Percentiles rank a stretch among this genome's conserved stretches.
phyloP scores from a whole-genome alignment of 2,329 filamentous ascomycete genomes.

The Penicillium sp. region DNA sequence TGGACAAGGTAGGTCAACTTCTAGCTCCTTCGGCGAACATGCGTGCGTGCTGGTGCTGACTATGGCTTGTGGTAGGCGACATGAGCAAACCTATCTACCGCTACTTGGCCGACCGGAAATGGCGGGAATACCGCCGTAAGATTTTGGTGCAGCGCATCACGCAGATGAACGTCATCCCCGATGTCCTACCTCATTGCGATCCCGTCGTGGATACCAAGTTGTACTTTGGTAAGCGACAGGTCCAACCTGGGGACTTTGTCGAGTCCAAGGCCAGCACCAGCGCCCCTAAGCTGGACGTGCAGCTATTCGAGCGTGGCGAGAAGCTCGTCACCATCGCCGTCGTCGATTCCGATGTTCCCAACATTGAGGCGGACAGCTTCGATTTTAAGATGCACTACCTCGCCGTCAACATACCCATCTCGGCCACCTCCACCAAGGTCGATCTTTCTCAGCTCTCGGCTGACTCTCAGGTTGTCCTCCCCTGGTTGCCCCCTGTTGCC shows the following conservation, averaged over 20 bases:
- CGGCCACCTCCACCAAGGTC: constrained; percentile 59
- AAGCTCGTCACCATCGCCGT: constrained; percentile 81
- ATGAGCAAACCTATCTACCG: constrained; percentile 97
- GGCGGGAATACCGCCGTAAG: constrained; percentile 76
- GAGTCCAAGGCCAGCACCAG: constrained; percentile 70
- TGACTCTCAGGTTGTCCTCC: constrained; percentile 65
- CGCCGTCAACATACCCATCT: constrained; percentile 68
- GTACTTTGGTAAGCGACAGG: constrained; percentile 67
- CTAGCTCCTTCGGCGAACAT: neutral
- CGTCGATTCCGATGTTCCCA: constrained; percentile 86
- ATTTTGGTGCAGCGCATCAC: constrained; percentile 80
- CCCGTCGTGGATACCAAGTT: constrained; percentile 77
- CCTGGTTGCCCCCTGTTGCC: constrained; percentile 82
- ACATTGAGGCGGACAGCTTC: constrained; percentile 71
- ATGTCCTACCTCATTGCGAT: constrained; percentile 77
- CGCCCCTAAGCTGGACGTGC: constrained; percentile 72
- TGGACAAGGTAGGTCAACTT: constrained; percentile 66
- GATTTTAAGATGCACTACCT: constrained; percentile 82
- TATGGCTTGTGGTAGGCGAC: constrained; percentile 61
- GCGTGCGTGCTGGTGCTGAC: constrained; percentile 25
- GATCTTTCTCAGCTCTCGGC: constrained; percentile 62
- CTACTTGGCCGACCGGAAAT: constrained; percentile 80
- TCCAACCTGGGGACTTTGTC: constrained; percentile 75
- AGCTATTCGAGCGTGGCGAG: constrained; percentile 77
- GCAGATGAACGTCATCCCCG: constrained; percentile 83